phyloP scores from a whole-genome alignment of 2,329 filamentous ascomycete genomes.

The Cryphonectria naterciae region DNA sequence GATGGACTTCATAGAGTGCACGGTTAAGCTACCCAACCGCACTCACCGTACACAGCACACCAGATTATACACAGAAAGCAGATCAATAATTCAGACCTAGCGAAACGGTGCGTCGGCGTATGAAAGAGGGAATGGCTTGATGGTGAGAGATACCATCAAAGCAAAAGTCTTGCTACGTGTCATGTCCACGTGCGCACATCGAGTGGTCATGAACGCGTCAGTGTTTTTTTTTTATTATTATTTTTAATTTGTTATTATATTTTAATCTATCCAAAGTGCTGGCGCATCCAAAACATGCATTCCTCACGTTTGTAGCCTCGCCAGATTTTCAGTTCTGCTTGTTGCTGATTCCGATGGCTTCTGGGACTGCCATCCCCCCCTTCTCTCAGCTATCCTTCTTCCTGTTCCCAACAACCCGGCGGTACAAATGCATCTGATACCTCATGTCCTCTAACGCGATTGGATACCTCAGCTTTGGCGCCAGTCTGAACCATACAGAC shows the following conservation, averaged over 20 bases:
- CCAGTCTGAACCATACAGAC: conserved; percentile 82
- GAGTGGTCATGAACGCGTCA: neutral
- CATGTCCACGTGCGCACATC: neutral
- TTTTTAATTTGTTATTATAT: too few relatives aligned
- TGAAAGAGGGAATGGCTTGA: neutral
- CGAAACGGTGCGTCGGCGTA: neutral
- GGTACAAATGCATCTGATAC: conserved; percentile 88
- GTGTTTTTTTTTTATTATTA: too few relatives aligned
- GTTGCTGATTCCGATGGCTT: too few relatives aligned
- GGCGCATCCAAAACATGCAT: too few relatives aligned
- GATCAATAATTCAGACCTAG: neutral
- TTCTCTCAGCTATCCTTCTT: conserved; percentile 4
- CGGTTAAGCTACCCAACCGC: neutral
- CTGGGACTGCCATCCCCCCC: neutral
- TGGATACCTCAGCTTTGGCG: conserved; percentile 71
- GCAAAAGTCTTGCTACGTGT: neutral
- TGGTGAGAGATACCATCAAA: neutral
- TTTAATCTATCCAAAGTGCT: too few relatives aligned
- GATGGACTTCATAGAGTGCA: neutral
- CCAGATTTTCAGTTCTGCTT: neutral
- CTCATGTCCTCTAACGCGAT: conserved; percentile 93
- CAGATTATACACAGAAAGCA: neutral
- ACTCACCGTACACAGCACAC: neutral
- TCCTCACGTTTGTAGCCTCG: neutral
- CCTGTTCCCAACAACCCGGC: conserved; percentile 33